Conservation (phyloP, 2,329 filamentous ascomycete genomes). For the Ramularia endophylla region DNA sequence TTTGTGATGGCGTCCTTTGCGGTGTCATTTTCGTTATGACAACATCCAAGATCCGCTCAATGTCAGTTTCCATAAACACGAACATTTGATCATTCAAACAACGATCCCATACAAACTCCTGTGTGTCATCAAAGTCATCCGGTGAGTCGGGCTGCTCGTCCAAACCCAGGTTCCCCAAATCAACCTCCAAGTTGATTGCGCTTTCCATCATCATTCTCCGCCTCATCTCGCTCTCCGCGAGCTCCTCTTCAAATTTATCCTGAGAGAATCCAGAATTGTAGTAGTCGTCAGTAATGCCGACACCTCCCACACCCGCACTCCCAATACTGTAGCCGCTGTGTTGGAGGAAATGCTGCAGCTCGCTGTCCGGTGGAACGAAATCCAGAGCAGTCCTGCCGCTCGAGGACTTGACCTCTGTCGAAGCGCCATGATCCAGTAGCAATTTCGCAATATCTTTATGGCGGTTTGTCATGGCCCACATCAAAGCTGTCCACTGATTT, state of each 20-base stretch:
- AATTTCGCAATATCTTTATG: constrained; percentile 95
- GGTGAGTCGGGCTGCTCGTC: constrained; percentile 90
- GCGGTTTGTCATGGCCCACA: constrained; percentile 99
- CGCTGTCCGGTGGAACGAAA: constrained; percentile 90
- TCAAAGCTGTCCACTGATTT: constrained; percentile 95
- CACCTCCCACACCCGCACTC: constrained; percentile 63
- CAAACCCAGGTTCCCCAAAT: constrained; percentile 88
- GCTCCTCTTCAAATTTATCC: constrained; percentile 92
- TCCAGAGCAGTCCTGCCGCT: constrained; percentile 92
- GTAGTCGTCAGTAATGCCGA: constrained; percentile 75
- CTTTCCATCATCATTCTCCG: constrained; percentile 99
- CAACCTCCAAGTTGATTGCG: constrained; percentile 91
- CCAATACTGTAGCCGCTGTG: constrained; percentile 90
- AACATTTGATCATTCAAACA: constrained; percentile 99
- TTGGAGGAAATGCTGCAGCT: constrained; percentile 92
- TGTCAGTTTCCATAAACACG: constrained; percentile 92
- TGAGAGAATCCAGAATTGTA: constrained; percentile 90
- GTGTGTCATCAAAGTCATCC: constrained; percentile 80
- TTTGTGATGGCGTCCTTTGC: constrained; percentile 91
- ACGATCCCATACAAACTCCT: constrained; percentile 92
- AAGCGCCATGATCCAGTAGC: constrained; percentile 85
- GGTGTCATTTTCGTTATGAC: constrained; percentile 98
- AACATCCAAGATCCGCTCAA: constrained; percentile 87
- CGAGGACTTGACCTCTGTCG: constrained; percentile 91
- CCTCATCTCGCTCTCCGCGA: constrained; percentile 94